Conservation (phyloP, 2,329 filamentous ascomycete species). For the Akanthomyces dipterigenus region DNA sequence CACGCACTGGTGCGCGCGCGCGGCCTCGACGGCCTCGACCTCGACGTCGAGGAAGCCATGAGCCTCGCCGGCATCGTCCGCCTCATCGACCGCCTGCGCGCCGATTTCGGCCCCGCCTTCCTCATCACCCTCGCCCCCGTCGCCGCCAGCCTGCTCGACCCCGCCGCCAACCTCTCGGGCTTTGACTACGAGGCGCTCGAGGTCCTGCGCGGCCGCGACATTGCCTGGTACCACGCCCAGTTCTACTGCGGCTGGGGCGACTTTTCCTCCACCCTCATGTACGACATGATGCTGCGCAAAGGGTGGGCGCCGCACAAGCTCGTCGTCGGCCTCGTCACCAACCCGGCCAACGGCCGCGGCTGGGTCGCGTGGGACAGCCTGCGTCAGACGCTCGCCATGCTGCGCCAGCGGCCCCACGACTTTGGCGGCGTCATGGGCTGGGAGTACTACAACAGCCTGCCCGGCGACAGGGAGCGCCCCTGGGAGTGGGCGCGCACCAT, state of each 20-base stretch:
- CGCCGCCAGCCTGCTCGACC: conserved; percentile 59
- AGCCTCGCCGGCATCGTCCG: conserved; percentile 59
- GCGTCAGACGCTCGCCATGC: conserved; percentile 32
- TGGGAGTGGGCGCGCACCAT: conserved; percentile 75
- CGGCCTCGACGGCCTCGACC: conserved; percentile 62
- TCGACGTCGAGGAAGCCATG: conserved; percentile 75
- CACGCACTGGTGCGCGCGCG: conserved; percentile 55
- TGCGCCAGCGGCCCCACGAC: conserved; percentile 47
- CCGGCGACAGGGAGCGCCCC: conserved; percentile 54
- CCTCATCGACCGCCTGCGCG: conserved; percentile 59
- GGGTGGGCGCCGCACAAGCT: conserved; percentile 71
- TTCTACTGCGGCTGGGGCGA: conserved; percentile 89
- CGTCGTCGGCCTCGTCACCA: conserved; percentile 76
- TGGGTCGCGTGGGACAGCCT: conserved; percentile 44
- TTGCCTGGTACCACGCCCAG: conserved; percentile 84
- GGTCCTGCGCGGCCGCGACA: conserved; percentile 53
- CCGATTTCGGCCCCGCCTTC: conserved; percentile 64
- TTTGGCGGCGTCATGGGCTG: conserved; percentile 92
- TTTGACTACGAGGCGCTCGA: conserved; percentile 77
- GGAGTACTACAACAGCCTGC: conserved; percentile 85
- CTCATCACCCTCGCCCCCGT: conserved; percentile 79
- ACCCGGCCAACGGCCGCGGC: conserved; percentile 61
- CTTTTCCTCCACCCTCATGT: conserved; percentile 38
- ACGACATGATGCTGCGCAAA: conserved; percentile 44
- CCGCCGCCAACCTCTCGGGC: conserved; percentile 60